These are phyloP conservation scores for Penicillium hordei DNA, from an alignment of 2,329 filamentous ascomycete species.

Conservation along the genomic window DNA sequence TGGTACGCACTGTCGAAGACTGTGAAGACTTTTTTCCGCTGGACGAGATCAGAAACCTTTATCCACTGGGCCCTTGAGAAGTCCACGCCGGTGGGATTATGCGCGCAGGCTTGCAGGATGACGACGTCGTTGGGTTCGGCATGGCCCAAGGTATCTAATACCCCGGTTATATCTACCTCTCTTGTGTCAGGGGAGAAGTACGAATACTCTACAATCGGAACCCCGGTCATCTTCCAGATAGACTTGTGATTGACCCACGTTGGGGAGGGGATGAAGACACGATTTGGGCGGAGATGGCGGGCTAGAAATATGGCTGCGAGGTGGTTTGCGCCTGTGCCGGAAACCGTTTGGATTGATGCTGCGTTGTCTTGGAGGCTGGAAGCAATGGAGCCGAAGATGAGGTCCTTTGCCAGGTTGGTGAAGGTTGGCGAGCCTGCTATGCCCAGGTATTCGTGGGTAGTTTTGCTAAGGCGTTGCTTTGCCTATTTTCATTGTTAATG, in stretches of 20 bases:
- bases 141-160: constrained; percentile 37
- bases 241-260: neutral
- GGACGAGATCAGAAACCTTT: constrained; percentile 70
- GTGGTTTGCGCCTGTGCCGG: neutral
- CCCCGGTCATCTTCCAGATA: neutral
- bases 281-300: neutral
- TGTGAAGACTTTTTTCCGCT: constrained; percentile 74
- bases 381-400: neutral
- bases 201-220: neutral
- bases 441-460: neutral
- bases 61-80: constrained; percentile 70
- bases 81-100: constrained; percentile 94
- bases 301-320: neutral
- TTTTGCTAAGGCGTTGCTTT: neutral
- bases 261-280: neutral
- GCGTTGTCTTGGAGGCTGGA: neutral
- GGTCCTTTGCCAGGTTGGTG: neutral
- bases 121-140: constrained; percentile 76
- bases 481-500: neutral
- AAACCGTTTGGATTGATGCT: neutral
- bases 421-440: neutral
- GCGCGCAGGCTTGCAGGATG: constrained; percentile 85
- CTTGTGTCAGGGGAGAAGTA: neutral
- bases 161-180: neutral
- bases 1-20: constrained; percentile 96